Evolutionary conservation across 208 protist species (phyloP).

Genomic region (Wallacemonas sp.): DNA sequence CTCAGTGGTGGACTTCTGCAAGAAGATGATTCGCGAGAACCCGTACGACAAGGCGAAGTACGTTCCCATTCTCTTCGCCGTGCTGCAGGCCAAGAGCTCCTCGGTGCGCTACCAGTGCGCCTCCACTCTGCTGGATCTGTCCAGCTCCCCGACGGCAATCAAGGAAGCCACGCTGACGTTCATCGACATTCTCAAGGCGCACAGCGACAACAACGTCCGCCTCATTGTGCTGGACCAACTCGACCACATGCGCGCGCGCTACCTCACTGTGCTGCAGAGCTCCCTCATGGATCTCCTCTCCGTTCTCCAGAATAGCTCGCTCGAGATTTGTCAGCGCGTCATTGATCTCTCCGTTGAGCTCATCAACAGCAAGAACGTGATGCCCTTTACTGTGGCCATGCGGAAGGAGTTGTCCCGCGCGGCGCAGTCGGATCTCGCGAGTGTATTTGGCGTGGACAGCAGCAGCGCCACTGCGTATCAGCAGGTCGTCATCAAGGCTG

Average conservation of each 20-base stretch:
- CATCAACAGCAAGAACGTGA: conserved; percentile 91
- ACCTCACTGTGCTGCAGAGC: conserved; percentile 91
- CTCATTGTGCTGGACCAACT: conserved; percentile 97
- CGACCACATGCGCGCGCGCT: conserved; percentile 83
- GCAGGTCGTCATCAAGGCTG: conserved; percentile 90
- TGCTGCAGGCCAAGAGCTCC: conserved; percentile 91
- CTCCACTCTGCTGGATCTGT: conserved; percentile 93
- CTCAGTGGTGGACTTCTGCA: conserved; percentile 84
- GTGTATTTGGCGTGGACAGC: not conserved
- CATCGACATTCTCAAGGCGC: conserved; percentile 92
- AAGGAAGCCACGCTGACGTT: conserved; percentile 89
- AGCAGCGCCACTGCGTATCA: conserved; percentile 28
- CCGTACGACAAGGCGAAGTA: conserved; percentile 92
- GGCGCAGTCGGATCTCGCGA: conserved; percentile 10
- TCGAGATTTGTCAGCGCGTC: conserved; percentile 95
- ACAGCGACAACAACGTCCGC: conserved; percentile 98
- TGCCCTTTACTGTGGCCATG: conserved; percentile 91
- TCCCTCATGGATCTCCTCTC: conserved; percentile 96
- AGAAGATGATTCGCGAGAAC: conserved; percentile 79
- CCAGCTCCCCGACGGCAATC: conserved; percentile 95
- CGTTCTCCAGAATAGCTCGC: conserved; percentile 85
- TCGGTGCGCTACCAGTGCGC: conserved; percentile 97
- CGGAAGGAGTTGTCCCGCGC: conserved; percentile 93
- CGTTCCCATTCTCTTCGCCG: conserved; percentile 93
- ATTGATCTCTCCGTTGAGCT: conserved; percentile 93